Evolutionary conservation across 129 eudicot genomes (phyloP).

Genomic region (Lactuca saligna): DNA sequence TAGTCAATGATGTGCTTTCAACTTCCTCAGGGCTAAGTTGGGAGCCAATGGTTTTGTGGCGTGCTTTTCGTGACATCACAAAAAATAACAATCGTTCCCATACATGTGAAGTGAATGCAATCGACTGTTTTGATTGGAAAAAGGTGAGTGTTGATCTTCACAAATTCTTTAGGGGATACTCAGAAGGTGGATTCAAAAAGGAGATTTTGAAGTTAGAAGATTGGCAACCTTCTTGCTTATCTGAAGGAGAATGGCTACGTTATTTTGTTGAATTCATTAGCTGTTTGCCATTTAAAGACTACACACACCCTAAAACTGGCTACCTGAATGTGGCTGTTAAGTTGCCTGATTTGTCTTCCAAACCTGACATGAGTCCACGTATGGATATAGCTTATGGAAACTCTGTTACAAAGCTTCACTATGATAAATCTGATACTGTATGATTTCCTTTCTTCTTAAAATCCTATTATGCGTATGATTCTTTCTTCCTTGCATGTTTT

Average conservation of each 20-base stretch:
- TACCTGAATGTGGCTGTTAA: constrained; percentile 47
- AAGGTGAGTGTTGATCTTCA: constrained; percentile 43
- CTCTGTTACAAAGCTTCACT: constrained; percentile 60
- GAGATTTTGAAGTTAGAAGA: constrained; percentile 51
- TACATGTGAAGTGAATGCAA: constrained; percentile 36
- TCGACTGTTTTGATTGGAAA: constrained; percentile 52
- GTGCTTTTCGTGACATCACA: constrained; percentile 52
- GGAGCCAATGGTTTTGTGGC: constrained; percentile 84
- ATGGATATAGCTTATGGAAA: constrained; percentile 68
- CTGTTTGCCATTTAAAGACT: constrained; percentile 51
- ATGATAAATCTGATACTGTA: constrained; percentile 63
- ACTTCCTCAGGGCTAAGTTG: constrained; percentile 55
- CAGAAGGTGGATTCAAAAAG: constrained; percentile 15
- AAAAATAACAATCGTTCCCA: constrained; percentile 20
- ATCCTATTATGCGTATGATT: background rate
- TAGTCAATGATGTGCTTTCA: constrained; percentile 40
- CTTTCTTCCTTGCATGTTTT: background rate
- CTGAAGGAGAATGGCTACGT: constrained; percentile 46
- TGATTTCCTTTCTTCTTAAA: constrained; percentile 6
- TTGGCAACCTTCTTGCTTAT: constrained; percentile 49
- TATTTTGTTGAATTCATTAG: constrained; percentile 49
- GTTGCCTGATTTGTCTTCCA: constrained; percentile 24
- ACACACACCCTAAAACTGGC: constrained; percentile 49
- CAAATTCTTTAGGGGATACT: constrained; percentile 49
- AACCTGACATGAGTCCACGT: constrained; percentile 65